Conservation (phyloP, 1,284 basidiomycete species). For the Bjerkandera adusta region DNA sequence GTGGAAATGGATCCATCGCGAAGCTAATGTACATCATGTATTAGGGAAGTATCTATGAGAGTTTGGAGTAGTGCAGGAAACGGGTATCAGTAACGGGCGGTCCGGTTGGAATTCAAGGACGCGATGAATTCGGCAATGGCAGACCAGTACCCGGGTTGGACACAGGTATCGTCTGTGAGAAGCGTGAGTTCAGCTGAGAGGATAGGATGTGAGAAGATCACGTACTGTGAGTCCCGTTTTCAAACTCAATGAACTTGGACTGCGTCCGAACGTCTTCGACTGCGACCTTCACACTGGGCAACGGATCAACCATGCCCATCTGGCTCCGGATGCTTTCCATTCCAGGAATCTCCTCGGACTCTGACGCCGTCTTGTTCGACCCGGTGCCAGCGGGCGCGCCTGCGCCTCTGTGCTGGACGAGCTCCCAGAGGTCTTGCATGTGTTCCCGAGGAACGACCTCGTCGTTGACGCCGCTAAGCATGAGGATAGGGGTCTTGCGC, state of each 20-base stretch:
- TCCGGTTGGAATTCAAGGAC: too few species aligned
- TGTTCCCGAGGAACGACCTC: slow-evolving; percentile 85
- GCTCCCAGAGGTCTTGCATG: slow-evolving; percentile 77
- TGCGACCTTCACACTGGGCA: slow-evolving; percentile 11
- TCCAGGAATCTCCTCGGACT: slow-evolving; percentile 8
- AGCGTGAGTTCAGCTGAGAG: too few species aligned
- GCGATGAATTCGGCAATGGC: slow-evolving; percentile 8
- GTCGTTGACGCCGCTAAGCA: slow-evolving; percentile 81
- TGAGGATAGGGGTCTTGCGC: slow-evolving; percentile 74
- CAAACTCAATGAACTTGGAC: slow-evolving; percentile 29
- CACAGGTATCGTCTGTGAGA: slow-evolving; percentile 7
- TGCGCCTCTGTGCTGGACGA: slow-evolving; percentile 46
- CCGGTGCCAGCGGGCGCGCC: neutral
- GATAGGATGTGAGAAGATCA: neutral
- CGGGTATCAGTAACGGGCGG: too few species aligned
- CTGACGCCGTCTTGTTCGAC: neutral
- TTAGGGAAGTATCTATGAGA: neutral
- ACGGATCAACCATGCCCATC: slow-evolving; percentile 10
- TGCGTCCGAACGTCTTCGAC: slow-evolving; percentile 13
- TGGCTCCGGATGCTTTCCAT: neutral
- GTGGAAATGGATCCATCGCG: too few species aligned
- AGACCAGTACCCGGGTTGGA: slow-evolving; percentile 9
- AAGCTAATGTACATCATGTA: neutral
- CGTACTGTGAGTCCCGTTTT: neutral
- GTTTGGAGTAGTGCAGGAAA: neutral